Evolutionary conservation across 352 stramenopile genomes (phyloP), one percentile per base, ranked within the genome.

Genomic region (Globisporangium cederbergense): DNA sequence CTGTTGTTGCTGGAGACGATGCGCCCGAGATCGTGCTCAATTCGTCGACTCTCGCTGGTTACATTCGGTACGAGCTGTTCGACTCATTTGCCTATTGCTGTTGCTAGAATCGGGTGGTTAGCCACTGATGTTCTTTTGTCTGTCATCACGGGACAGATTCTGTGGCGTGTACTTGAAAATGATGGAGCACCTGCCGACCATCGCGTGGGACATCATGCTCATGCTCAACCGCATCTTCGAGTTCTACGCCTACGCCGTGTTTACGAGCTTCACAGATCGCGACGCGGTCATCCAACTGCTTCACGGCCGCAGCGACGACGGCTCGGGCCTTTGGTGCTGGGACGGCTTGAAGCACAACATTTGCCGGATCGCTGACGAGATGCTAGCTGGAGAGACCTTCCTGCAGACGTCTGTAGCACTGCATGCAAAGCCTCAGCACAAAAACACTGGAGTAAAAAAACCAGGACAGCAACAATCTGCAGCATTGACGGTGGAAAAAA

Each of bases 111-210:
- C 38, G 11, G 38, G 16, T 13, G 38, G 16, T 43, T 43, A 43
- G 10, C 38, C 10, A 43, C 38, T 43, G 36, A 43, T 14, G 38
- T 25, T 25, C 38, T 43, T 43, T 14, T 43, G 38, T 11, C 14
- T 43, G 38, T 14, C 14, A 13, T 43, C 22, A 25, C 22, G 22
- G 38, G 8, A 43, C 64, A 93, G 86, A 0, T 76, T 95, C 34
- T 92, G 82, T 34, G 87, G 87, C 40, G 75, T 92, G 10, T 93
- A 96, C 54, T 58, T 96, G 50, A 96, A 96, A 73, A 91, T 94
- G 75, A 94, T 96, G 85, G 73, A 93, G 58, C 73, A 93, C 32
- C 58, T 96, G 49, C 85, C 85, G 13, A 75, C 89, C 36, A 78
- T 91, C 30, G 67, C 75, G 14, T 92, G 81, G 78, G 81, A 94